Evolutionary conservation across 2,329 filamentous ascomycete genomes (phyloP), one percentile per base, ranked within the genome.

Genomic region (Hymenoscyphus salicellus): DNA sequence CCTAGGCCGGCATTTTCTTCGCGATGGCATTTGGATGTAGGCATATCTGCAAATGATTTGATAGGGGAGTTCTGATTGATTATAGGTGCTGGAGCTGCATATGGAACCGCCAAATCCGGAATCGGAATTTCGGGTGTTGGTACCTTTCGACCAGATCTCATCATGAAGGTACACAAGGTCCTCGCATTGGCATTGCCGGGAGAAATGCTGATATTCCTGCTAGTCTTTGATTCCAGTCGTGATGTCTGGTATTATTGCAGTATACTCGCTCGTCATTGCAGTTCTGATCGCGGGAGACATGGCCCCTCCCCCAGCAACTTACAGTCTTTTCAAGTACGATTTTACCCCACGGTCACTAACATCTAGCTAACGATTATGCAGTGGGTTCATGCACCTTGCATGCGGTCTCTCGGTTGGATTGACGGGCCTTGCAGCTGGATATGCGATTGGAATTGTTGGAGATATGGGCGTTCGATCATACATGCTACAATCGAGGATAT

Each of bases 211-310:
- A 65, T 55, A 23, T 41, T 11, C 30, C 17, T 11, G 55, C 38
- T 72, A 93, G 90, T 93, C 89, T 64, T 82, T 94, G 61, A 93
- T 94, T 72, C 91, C 91, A 68, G 91, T 95, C 70, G 89, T 99
- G 82, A 99, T 99, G 95, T 96, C 95, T 73, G 95, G 95, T 86
- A 99, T 99, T 77, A 92, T 99, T 75, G 95, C 95, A 65, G 95
- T 99, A 71, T 99, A 99, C 81, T 92, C 93, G 60, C 90, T 99
- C 72, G 95, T 99, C 74, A 93, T 99, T 72, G 91, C 94, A 20
- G 95, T 99, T 75, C 86, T 99, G 72, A 99, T 99, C 77, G 92
- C 93, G 63, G 90, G 92, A 78, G 92, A 97, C 77, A 87, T 98
- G 77, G 85, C 84, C 59, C 91, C 93, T 32, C 90, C 89, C 64